Conservation (phyloP, 257 asterid species). For the Forsythia viridissima region DNA sequence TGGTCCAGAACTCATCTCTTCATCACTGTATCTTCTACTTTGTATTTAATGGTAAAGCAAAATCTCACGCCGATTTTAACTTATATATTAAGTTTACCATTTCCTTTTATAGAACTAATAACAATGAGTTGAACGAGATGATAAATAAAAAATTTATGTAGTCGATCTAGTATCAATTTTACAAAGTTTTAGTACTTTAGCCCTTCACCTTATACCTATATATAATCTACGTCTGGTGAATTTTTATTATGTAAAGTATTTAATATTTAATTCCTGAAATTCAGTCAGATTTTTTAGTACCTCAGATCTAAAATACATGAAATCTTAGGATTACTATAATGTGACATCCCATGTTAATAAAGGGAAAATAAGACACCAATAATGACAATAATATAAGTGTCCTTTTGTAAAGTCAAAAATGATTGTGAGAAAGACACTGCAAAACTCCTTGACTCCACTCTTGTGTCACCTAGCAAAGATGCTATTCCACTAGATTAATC, state of each 20-base stretch:
- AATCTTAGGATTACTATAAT: constrained; percentile 9
- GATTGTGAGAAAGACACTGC: constrained; percentile 33
- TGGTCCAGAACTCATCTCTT: constrained; percentile 30
- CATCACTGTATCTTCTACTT: background rate
- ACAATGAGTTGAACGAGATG: background rate
- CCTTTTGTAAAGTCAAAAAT: constrained; percentile 46
- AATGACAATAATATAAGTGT: constrained; percentile 18
- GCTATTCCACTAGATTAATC: constrained; percentile 48
- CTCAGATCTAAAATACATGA: constrained; percentile 14
- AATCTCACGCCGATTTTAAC: background rate
- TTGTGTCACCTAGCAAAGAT: constrained; percentile 80
- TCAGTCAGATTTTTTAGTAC: constrained; percentile 21
- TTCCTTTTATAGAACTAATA: background rate
- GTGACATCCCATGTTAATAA: constrained; percentile 50
- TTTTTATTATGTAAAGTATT: background rate
- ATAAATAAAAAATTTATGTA: too few relatives aligned
- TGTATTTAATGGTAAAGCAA: background rate
- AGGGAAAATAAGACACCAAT: constrained; percentile 43
- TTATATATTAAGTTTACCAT: background rate
- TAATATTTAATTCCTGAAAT: constrained; percentile 15
- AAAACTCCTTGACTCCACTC: constrained; percentile 50
- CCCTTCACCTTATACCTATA: background rate
- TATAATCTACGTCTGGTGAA: background rate
- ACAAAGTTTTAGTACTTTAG: background rate
- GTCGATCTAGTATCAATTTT: background rate